Evolutionary conservation across 2,329 filamentous ascomycete species (phyloP), one percentile per base, ranked within the genome.

Genomic region (Diaporthe sp.): DNA sequence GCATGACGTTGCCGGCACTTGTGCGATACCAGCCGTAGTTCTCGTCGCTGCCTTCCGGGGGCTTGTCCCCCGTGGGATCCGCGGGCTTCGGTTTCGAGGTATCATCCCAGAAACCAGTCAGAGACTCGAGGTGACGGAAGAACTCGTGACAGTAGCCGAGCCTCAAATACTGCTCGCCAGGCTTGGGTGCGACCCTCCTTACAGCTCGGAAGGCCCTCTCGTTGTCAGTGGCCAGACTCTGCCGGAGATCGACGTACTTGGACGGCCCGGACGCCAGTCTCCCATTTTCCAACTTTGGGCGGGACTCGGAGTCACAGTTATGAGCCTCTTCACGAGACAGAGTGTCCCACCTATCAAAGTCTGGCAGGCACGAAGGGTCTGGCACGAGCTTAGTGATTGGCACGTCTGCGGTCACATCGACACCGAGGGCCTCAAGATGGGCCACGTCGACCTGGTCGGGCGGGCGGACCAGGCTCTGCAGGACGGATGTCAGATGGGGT

Each of bases 111-210:
- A 87, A 93, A 0, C 85, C 80, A 2, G 90, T 89, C 79, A 92
- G 87, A 37, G 87, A 81, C 79, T 93, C 91, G 28, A 93, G 85
- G 78, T 90, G 89, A 71, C 90, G 89, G 83, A 89, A 93, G 82
- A 93, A 93, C 81, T 93, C 91, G 78, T 92, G 93, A 7, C 89
- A 88, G 78, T 92, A 92, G 19, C 91, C 91, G 10, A 93, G 82
- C 9, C 91, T 88, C 42, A 88, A 86, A 49, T 88, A 85, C 61
- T 86, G 83, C 79, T 88, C 87, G 55, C 91, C 91, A 55, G 87
- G 87, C 46, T 87, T 86, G 0, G 89, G 84, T 8, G 87, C 86
- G n/a, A 92, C 84, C 59, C 91, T 88, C 34, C 91, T 88, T 73
- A 93, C 88, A 1, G 90, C 90, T 37, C 90, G 88, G 80, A 92